Evolutionary conservation across 1,139 yeast species (phyloP).

Genomic region (Yarrowia galli): DNA sequence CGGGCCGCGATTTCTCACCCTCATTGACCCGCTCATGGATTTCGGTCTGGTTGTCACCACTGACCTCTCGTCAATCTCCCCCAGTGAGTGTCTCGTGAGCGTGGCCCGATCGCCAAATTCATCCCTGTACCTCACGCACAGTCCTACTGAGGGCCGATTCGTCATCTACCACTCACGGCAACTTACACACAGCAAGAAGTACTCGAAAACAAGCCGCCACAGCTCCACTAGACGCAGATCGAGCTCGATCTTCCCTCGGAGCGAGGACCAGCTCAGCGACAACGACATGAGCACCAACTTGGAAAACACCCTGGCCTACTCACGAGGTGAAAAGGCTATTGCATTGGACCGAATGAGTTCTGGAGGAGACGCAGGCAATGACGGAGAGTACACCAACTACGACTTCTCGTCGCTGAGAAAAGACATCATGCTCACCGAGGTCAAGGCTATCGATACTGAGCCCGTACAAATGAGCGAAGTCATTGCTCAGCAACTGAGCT

Average conservation of each 20-base stretch:
- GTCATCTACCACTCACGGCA: constrained; percentile 46
- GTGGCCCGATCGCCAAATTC: constrained; percentile 43
- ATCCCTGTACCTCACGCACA: constrained; percentile 47
- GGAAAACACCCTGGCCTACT: constrained; percentile 43
- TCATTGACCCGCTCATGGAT: constrained; percentile 74
- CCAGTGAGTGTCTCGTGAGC: constrained; percentile 60
- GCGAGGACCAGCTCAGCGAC: constrained; percentile 41
- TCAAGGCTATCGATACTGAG: constrained; percentile 54
- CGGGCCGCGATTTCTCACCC: constrained; percentile 60
- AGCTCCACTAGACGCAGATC: constrained; percentile 43
- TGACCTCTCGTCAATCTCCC: constrained; percentile 69
- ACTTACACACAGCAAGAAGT: constrained; percentile 41
- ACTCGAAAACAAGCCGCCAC: constrained; percentile 42
- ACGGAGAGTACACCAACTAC: constrained; percentile 39
- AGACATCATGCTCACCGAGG: constrained; percentile 70
- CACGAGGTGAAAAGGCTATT: constrained; percentile 43
- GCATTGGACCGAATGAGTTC: constrained; percentile 43
- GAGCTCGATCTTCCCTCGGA: constrained; percentile 40
- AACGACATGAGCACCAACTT: constrained; percentile 42
- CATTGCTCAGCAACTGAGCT: constrained; percentile 44
- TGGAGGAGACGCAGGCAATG: constrained; percentile 41
- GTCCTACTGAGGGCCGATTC: constrained; percentile 42
- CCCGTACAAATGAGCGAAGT: constrained; percentile 6
- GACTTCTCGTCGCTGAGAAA: constrained; percentile 55
- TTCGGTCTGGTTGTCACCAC: constrained; percentile 72